Evolutionary conservation across 1,284 basidiomycete species (phyloP).

Genomic region (Cutaneotrichosporon spelunceum): DNA sequence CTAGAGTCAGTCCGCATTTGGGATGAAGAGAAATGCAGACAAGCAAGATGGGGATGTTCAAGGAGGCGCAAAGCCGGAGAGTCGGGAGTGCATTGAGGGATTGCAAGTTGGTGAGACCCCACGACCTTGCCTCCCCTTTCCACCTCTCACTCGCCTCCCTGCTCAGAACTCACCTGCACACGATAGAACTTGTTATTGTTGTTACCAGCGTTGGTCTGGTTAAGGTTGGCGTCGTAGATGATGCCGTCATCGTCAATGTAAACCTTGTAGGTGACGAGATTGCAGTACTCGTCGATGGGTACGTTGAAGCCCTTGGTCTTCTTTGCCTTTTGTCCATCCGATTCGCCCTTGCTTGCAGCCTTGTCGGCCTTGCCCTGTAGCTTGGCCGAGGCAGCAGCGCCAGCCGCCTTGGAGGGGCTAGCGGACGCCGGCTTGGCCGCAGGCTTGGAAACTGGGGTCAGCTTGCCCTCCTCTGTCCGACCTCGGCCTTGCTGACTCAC

Average conservation of each 20-base stretch:
- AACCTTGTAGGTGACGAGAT: slow-evolving; percentile 53
- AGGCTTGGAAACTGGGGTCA: slow-evolving; percentile 6
- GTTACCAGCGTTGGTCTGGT: slow-evolving; percentile 62
- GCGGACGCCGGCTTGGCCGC: slow-evolving; percentile 4
- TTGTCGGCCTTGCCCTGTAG: slow-evolving; percentile 11
- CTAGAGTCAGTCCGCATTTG: slow-evolving; percentile 7
- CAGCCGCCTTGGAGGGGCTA: not conserved
- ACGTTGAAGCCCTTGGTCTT: slow-evolving; percentile 14
- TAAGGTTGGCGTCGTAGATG: slow-evolving; percentile 67
- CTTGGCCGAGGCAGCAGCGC: slow-evolving; percentile 5
- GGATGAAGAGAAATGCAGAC: not conserved
- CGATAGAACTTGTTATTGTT: slow-evolving; percentile 62
- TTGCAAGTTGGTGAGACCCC: too few relatives aligned
- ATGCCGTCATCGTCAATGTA: slow-evolving; percentile 54
- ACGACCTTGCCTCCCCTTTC: not conserved
- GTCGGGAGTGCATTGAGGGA: not conserved
- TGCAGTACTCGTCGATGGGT: slow-evolving; percentile 18
- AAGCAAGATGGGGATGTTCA: not conserved
- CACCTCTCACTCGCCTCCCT: not conserved
- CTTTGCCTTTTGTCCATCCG: slow-evolving; percentile 7
- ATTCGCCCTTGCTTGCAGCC: slow-evolving; percentile 1
- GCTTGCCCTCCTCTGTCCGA: not conserved
- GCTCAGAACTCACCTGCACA: slow-evolving; percentile 14
- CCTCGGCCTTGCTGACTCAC: not conserved
- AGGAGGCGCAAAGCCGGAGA: not conserved